These are phyloP conservation scores for Magnaporthiopsis rhizophila DNA, from an alignment of 2,329 filamentous ascomycete species.

Conservation along the genomic window DNA sequence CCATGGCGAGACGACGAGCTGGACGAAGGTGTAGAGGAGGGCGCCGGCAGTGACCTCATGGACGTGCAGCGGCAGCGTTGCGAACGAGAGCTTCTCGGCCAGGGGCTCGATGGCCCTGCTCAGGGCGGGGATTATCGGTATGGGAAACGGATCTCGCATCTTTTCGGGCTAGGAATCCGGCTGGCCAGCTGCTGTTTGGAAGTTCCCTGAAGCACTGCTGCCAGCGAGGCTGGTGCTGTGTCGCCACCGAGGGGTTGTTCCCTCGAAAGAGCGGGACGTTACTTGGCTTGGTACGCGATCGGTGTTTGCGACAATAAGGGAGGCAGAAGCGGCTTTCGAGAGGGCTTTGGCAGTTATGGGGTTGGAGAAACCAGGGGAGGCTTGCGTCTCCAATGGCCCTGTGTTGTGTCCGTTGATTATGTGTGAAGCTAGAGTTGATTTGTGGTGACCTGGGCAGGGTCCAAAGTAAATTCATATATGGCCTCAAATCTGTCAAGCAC, in stretches of 20 bases:
- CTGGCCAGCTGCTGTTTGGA: neutral
- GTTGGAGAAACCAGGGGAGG: no score
- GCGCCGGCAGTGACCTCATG: constrained; percentile 67
- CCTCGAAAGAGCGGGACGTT: neutral
- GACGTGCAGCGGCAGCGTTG: constrained; percentile 65
- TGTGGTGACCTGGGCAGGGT: no score
- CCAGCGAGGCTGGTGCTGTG: no score
- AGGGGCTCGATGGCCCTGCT: constrained; percentile 52
- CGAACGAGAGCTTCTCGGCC: constrained; percentile 52
- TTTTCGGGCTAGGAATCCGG: neutral
- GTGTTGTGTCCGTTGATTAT: no score
- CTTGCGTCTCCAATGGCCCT: no score
- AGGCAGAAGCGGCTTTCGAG: no score
- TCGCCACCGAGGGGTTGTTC: no score
- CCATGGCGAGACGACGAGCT: constrained; percentile 57
- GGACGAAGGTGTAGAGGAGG: constrained; percentile 60
- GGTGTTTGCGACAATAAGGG: neutral
- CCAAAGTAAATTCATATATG: no score
- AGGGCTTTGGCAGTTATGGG: no score
- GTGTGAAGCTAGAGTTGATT: no score
- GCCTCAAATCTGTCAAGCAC: no score
- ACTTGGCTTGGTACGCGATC: neutral
- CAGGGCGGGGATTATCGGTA: constrained; percentile 51
- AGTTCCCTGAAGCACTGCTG: neutral
- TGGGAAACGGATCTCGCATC: constrained; percentile 69